These are phyloP conservation scores for Fraxinus greggii DNA, from an alignment of 305 asterid genomes.

Conservation along the genomic window DNA sequence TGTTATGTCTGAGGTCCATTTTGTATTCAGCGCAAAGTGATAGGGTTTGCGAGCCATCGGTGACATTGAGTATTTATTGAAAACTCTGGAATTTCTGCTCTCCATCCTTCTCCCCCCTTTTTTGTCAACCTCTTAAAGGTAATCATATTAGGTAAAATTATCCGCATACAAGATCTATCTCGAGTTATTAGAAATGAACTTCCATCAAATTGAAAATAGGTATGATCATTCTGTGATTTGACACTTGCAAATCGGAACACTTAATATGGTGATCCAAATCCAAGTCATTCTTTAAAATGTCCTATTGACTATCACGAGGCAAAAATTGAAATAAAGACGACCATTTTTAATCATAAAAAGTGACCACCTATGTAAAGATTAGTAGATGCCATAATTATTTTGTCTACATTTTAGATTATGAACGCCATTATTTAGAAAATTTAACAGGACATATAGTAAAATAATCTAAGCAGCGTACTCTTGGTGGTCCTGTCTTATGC, in stretches of 20 bases:
- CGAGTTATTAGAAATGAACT: not conserved
- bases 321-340: not conserved
- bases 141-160: not conserved
- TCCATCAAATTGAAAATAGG: not conserved
- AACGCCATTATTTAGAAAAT: not conserved
- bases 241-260: not conserved
- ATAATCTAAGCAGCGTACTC: not conserved
- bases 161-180: not conserved
- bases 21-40: not conserved
- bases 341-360: too few relatives aligned
- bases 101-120: not conserved
- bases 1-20: not conserved
- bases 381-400: not conserved
- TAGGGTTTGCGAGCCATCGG: not conserved
- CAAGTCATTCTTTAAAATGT: not conserved
- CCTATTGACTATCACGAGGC: not conserved
- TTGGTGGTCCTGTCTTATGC: not conserved
- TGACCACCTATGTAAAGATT: not conserved
- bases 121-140: not conserved
- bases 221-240: not conserved
- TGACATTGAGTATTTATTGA: not conserved
- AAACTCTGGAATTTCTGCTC: not conserved
- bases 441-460: not conserved
- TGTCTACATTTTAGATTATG: not conserved
- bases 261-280: not conserved